Conservation (phyloP, 2,329 filamentous ascomycete species). For the Pseudogymnoascus sp. region DNA sequence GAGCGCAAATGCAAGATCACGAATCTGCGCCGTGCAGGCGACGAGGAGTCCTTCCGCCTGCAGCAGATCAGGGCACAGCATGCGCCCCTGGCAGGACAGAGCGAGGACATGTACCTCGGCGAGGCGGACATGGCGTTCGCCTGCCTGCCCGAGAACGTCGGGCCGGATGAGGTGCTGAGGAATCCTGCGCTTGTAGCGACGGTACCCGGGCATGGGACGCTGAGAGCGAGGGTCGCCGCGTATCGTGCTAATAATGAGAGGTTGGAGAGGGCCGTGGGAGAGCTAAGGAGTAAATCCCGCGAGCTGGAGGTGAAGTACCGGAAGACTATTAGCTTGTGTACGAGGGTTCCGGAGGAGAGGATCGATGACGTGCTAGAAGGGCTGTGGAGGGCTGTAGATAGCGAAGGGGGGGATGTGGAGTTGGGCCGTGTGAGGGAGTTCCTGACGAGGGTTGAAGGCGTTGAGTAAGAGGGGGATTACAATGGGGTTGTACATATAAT, state of each 20-base stretch:
- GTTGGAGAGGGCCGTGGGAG: slow-evolving; percentile 58
- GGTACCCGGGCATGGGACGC: slow-evolving; percentile 49
- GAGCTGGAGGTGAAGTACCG: slow-evolving; percentile 84
- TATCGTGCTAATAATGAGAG: slow-evolving; percentile 60
- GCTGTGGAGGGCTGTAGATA: slow-evolving; percentile 80
- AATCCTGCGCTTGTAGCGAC: slow-evolving; percentile 18
- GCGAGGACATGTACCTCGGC: slow-evolving; percentile 39
- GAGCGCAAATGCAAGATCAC: slow-evolving; percentile 59
- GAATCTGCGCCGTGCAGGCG: slow-evolving; percentile 67
- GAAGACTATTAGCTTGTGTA: slow-evolving; percentile 80
- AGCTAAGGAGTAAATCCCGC: slow-evolving; percentile 67
- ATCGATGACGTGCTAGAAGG: slow-evolving; percentile 75
- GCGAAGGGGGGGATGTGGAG: slow-evolving; percentile 68
- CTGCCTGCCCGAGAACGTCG: background rate
- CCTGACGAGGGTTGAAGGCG: slow-evolving; percentile 62
- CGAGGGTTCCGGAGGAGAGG: slow-evolving; percentile 62
- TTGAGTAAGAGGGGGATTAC: slow-evolving; percentile 12
- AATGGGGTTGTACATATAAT: slow-evolving; percentile 3
- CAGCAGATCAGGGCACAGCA: slow-evolving; percentile 38
- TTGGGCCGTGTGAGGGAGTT: slow-evolving; percentile 70
- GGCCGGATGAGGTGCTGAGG: slow-evolving; percentile 17
- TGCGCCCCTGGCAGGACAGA: slow-evolving; percentile 30
- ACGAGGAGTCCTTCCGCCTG: slow-evolving; percentile 55
- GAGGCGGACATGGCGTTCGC: slow-evolving; percentile 29
- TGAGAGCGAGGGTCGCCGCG: slow-evolving; percentile 61